Evolutionary conservation across 495 filamentous ascomycete genomes (phyloP), one percentile per base, ranked within the genome.

Genomic region (Lasiosphaeria ovina): DNA sequence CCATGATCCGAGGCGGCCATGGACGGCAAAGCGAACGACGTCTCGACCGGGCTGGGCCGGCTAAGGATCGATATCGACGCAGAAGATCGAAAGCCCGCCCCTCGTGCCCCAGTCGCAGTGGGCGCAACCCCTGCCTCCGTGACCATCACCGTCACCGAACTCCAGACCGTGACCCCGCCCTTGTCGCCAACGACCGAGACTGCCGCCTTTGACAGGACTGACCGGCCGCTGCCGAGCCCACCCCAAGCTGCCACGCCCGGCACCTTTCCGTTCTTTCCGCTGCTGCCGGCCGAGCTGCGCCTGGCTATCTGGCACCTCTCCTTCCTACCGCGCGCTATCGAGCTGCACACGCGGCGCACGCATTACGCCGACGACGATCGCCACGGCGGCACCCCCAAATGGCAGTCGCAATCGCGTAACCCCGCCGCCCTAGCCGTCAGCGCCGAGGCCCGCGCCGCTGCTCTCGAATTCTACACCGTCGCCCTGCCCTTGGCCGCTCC

Each of bases 211-310:
- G 38, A 7, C 6, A 4, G 47, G 16, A 50, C 47, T 11, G n/a
- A 3, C 38, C 12, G 38, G 38, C 38, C 38, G 38, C 12, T 1
- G 38, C 12, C 12, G 38, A 47, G 44, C 44, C 12, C 24, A 9
- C 12, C 12, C 44, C 44, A 47, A 14, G 5, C 12, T 14, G 16
- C 7, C 5, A n/a, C 12, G 2, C 12, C 12, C 12, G 12, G 16
- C 16, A 14, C 11, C 8, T 74, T 77, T 47, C 62, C 55, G 6
- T 40, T 50, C 35, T 77, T 77, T 51, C 65, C 70, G 10, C 50
- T 61, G n/a, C 66, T 77, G 9, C 74, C 74, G 10, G 49, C 69
- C 36, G 74, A 77, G 42, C 54, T 77, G 48, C 70, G 74, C 36
- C 65, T 77, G 64, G 57, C 69, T 4, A 72, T 77, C 34, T 77